phyloP scores from a whole-genome alignment of 1,139 yeast species.

The Hansenula sp. region DNA sequence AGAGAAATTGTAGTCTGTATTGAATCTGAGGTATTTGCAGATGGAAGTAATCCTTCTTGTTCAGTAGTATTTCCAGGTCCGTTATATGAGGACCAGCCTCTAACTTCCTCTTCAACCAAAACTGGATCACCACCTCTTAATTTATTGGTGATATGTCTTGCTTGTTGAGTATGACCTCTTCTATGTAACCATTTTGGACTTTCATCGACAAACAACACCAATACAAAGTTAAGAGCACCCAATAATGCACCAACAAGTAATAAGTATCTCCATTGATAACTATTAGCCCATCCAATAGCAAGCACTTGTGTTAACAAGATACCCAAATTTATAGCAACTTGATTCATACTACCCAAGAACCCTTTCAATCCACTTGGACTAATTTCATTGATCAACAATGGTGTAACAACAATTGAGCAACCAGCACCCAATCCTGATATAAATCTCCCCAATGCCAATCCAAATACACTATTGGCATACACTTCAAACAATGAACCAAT shows the following conservation, averaged over 20 bases:
- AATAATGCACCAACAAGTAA: conserved; percentile 54
- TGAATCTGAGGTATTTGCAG: not conserved
- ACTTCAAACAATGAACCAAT: conserved; percentile 64
- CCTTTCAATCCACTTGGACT: conserved; percentile 70
- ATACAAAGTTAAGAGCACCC: conserved; percentile 44
- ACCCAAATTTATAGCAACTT: conserved; percentile 79
- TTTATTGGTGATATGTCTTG: conserved; percentile 29
- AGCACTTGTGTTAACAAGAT: conserved; percentile 72
- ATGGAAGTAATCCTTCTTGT: not conserved
- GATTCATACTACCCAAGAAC: conserved; percentile 81
- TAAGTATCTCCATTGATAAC: conserved; percentile 67
- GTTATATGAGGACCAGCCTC: conserved; percentile 14
- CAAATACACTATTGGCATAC: conserved; percentile 40
- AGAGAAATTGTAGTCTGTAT: conserved; percentile 11
- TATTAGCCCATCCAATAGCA: conserved; percentile 65
- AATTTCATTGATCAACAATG: conserved; percentile 75
- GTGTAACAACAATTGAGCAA: conserved; percentile 76
- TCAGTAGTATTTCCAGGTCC: not conserved
- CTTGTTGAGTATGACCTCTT: conserved; percentile 30
- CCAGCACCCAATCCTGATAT: conserved; percentile 87
- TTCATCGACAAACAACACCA: conserved; percentile 53
- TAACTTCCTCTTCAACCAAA: conserved; percentile 27
- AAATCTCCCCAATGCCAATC: conserved; percentile 60
- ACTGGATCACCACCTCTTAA: conserved; percentile 28
- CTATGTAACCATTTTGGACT: conserved; percentile 77